phyloP scores from a whole-genome alignment of 2,329 filamentous ascomycete species.

The Raffaelea ambrosiae region DNA sequence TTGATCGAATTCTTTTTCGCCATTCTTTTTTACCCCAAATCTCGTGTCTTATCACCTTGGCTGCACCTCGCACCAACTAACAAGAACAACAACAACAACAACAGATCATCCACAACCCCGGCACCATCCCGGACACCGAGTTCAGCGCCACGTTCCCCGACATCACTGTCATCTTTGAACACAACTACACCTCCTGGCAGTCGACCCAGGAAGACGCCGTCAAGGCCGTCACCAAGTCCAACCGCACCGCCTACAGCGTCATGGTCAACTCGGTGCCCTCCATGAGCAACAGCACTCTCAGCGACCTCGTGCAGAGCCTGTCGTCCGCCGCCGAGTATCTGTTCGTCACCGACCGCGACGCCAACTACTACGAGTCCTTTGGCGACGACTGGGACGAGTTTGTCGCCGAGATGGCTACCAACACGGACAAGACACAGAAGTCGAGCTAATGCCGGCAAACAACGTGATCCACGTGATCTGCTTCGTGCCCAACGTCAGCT shows the following conservation, averaged over 20 bases:
- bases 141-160: constrained; percentile 1
- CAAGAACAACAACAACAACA: too few relatives aligned
- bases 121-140: constrained; percentile 1
- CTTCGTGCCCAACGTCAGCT: too few relatives aligned
- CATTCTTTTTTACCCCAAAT: too few relatives aligned
- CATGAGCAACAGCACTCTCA: constrained; percentile 1
- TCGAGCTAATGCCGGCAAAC: too few relatives aligned
- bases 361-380: constrained; percentile 1
- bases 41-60: too few relatives aligned
- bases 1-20: too few relatives aligned
- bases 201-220: neutral
- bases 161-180: constrained; percentile 5
- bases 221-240: neutral
- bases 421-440: neutral
- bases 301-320: neutral
- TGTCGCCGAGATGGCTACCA: neutral
- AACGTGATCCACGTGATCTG: too few relatives aligned
- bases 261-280: constrained; percentile 4
- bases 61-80: too few relatives aligned
- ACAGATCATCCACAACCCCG: constrained; percentile 7
- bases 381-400: constrained; percentile 1
- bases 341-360: neutral
- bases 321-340: neutral
- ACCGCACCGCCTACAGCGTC: neutral
- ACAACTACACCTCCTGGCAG: neutral